Base-by-base conservation (phyloP, 2,329 filamentous ascomycete species). In the Sporothrix variecibatus region DNA sequence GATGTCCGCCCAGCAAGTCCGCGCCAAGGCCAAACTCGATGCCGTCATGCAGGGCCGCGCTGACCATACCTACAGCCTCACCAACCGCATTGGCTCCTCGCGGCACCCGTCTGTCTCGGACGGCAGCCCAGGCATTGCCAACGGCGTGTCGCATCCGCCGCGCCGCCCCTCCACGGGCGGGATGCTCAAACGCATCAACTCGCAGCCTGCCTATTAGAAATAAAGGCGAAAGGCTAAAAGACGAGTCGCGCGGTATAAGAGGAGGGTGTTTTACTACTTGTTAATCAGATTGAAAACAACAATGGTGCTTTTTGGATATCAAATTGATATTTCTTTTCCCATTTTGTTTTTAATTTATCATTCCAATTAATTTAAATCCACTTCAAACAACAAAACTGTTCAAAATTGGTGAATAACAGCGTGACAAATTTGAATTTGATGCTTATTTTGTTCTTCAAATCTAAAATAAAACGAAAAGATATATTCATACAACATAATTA, bases 11-110 rank as follows among this genome's bases (percentile, higher is more conserved):
- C 51, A 56, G 60, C 60, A 64, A 34, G 20, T 68, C 23, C 64
- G 40, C 23, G 74, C 74, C 49, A 73, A 73, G 58, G 74, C 51
- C 15, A 73, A 73, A 53, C 68, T 73, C 12, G 74, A 73, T 4
- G 72, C 74, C 49, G 72, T 75, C 38, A 65, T 73, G 46, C 26
- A 72, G 12, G 67, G 49, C 62, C 68, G 68, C 23, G 60, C 68
- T 5, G 49, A 62, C 23, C 28, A 34, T 1, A 69, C 74, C 34
- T 34, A 34, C 17, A 31, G 9, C 58, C 53, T 56, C 5, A 67
- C 38, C 26, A 75, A 75, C 68, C 49, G 72, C n/a, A 73, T 75
- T 40, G 67, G 58, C 60, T 38, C 74, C 20, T 20, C 60, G 34
- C 58, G 74, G 15, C 68, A 68, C 8, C 74, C 72, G 12, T 65